A percentile compares a stretch with the other conserved stretches of the same genome.
phyloP scores from a whole-genome alignment of 2,329 filamentous ascomycete species.

The Sporothrix sp. region DNA sequence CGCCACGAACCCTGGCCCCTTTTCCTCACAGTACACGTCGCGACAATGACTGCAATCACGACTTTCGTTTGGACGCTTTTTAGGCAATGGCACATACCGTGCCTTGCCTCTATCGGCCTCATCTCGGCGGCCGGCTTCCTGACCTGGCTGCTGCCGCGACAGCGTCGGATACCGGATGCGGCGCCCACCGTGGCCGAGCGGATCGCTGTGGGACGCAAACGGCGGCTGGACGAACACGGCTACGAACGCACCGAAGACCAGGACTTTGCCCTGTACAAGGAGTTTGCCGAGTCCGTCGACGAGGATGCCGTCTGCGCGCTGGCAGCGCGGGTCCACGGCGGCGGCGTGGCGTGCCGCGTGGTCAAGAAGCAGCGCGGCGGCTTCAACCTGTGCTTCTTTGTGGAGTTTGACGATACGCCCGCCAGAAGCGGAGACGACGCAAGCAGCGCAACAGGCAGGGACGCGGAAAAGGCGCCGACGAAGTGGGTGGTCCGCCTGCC shows the following conservation, averaged over 20 bases:
- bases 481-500: conserved; percentile 22
- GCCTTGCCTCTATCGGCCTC: too few species aligned
- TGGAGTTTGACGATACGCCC: conserved; percentile 5
- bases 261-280: neutral
- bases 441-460: too few species aligned
- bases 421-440: too few species aligned
- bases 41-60: too few species aligned
- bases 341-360: neutral
- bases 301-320: conserved; percentile 8
- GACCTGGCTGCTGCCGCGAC: too few species aligned
- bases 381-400: conserved; percentile 10
- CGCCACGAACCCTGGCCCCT: too few species aligned
- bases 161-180: too few species aligned
- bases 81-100: too few species aligned
- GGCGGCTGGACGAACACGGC: neutral
- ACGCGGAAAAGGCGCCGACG: neutral
- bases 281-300: conserved; percentile 6
- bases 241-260: conserved; percentile 2
- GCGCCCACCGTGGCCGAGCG: too few species aligned
- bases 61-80: too few species aligned
- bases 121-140: too few species aligned
- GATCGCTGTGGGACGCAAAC: neutral
- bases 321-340: conserved; percentile 3
- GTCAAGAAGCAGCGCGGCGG: conserved; percentile 3
- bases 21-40: too few species aligned